Evolutionary conservation across 345 rosid species (phyloP), one percentile per base, ranked within the genome.

Genomic region (Nephelium lappaceum): DNA sequence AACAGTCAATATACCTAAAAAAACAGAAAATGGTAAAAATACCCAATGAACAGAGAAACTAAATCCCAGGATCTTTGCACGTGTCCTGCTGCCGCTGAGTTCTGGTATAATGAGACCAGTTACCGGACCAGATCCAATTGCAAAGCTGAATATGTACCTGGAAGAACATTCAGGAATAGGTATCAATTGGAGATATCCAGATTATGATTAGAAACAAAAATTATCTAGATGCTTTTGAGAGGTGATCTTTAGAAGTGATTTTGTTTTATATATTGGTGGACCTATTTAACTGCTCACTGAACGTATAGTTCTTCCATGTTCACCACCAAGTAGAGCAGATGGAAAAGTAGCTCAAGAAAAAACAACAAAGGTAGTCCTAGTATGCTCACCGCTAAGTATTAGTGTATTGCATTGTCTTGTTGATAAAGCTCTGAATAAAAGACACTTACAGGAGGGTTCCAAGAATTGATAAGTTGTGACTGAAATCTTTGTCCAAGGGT

Each of bases 41-140:
- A 93, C 98, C 98, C 95, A 93, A 81, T 91, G 94, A 80, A 90
- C 94, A 57, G 87, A 91, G 76, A 90, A 86, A 81, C 94, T 90
- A 78, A 90, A 86, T 36, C 93, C 89, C 92, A 89, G 86, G 55
- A 91, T 90, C 89, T 92, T 91, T 78, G 91, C 95, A 16, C 96
- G 93, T 57, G 83, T 88, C 82, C 82, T 87, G 79, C 27, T 81
- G 88, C 95, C 85, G 85, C 93, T 92, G 49, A 93, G 89, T 76
- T 93, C 93, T 65, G 95, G 92, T 76, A 92, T 92, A 71, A 92
- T 87, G 41, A 93, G 84, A 82, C 91, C 93, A 19, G 95, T 90
- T 47, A 88, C 93, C 39, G 98, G 96, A 61, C 95, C 98, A 72
- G 98, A 87, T 81, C 96, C 96, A 80, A 85, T 39, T 8, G 96